Evolutionary conservation across 1,139 yeast species (phyloP), one percentile per base, ranked within the genome.

Genomic region (Protomyces arabidopsidicola): DNA sequence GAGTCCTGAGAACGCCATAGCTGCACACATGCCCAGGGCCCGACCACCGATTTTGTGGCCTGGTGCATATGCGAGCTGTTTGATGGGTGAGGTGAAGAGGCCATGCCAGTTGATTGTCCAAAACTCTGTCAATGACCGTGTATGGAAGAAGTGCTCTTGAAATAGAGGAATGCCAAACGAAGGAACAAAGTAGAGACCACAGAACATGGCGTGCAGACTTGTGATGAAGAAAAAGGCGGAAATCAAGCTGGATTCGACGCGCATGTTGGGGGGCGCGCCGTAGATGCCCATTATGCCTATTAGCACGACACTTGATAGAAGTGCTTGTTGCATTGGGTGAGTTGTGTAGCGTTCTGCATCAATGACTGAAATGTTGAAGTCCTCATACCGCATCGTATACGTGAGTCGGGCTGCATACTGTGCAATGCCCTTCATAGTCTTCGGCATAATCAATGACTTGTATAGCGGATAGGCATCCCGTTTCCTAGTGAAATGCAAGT

Each of bases 81-180:
- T 58, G 52, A 58, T 38, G 18, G 62, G 62, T 3, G 55, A 50
- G 20, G 56, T 58, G 52, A 58, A 58, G 18, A 58, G 56, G 4
- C 62, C 62, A 31, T 58, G 62, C 62, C 62, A 58, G 27, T 58
- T 55, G 31, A 24, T 27, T 12, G 62, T 58, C 62, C 62, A 58
- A 20, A 58, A 58, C 56, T 58, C 56, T 3, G 56, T 38, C 52
- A 58, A 34, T 8, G 56, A 52, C 2, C 34, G 31, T 9, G 62
- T 55, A 6, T 16, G 20, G 22, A 58, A 38, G 24, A 58, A 58
- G 27, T 58, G 62, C 56, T 58, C 53, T 42, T 58, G 56, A 31
- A 58, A 58, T 3, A 58, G 53, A 5, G 62, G 62, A 2, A 58
- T 50, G 18, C 35, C 52, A 34, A 58, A 58, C 2, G 56, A 55